phyloP scores from a whole-genome alignment of 2,329 filamentous ascomycete species.

The Fusarium decemcellulare region DNA sequence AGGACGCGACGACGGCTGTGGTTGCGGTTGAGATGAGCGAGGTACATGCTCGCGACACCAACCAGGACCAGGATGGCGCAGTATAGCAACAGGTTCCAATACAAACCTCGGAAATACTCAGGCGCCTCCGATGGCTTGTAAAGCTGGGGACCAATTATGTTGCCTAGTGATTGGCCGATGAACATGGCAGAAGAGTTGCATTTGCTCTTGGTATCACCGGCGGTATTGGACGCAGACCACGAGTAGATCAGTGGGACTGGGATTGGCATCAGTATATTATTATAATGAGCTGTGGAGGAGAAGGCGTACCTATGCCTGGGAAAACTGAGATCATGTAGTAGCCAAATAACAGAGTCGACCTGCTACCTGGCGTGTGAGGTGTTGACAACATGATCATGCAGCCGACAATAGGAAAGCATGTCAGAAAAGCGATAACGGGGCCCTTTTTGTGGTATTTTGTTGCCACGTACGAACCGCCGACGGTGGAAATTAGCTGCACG shows the following conservation, averaged over 20 bases:
- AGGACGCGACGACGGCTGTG: slow-evolving; percentile 53
- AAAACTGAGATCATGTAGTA: slow-evolving; percentile 59
- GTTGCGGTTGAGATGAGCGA: slow-evolving; percentile 63
- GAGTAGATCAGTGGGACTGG: slow-evolving; percentile 61
- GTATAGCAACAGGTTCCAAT: slow-evolving; percentile 64
- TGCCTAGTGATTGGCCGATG: slow-evolving; percentile 71
- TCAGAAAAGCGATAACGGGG: slow-evolving; percentile 65
- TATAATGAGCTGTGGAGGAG: not conserved
- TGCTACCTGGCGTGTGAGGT: slow-evolving; percentile 57
- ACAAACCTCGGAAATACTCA: slow-evolving; percentile 61
- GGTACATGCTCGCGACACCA: slow-evolving; percentile 48
- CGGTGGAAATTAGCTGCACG: slow-evolving; percentile 71
- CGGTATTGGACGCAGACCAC: slow-evolving; percentile 69
- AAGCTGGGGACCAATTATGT: slow-evolving; percentile 72
- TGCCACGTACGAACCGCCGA: slow-evolving; percentile 65
- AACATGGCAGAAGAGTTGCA: slow-evolving; percentile 69
- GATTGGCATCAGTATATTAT: not conserved
- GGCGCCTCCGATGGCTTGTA: slow-evolving; percentile 53
- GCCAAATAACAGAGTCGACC: slow-evolving; percentile 64
- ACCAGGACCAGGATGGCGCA: slow-evolving; percentile 57
- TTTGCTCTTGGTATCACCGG: slow-evolving; percentile 75
- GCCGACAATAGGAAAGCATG: slow-evolving; percentile 63
- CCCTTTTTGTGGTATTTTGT: slow-evolving; percentile 66
- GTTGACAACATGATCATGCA: slow-evolving; percentile 64
- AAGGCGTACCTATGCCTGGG: slow-evolving; percentile 2